Percentiles rank a stretch among this genome's conserved stretches.
phyloP scores from a whole-genome alignment of 75 land plant genomes.

The Ceratopteris richardii region DNA sequence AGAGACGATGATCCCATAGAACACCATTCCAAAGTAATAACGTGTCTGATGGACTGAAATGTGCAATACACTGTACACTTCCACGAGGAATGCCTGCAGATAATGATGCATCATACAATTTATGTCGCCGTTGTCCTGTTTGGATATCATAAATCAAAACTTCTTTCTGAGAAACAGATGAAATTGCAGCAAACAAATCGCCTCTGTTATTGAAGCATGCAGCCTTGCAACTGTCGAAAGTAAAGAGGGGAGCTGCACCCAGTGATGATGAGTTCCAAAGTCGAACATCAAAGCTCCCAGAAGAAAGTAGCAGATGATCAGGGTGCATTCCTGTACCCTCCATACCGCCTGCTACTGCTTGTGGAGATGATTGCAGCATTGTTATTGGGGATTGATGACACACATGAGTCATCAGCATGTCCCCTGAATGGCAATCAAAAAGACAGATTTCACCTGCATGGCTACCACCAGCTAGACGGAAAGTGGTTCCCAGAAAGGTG shows the following conservation, averaged over 20 bases:
- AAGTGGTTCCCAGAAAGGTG: slow-evolving; percentile 61
- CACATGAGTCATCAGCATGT: slow-evolving; percentile 53
- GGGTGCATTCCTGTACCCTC: slow-evolving; percentile 18
- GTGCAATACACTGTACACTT: slow-evolving; percentile 55
- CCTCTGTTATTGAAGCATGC: slow-evolving; percentile 87
- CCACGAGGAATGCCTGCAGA: slow-evolving; percentile 43
- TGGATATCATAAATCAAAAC: slow-evolving; percentile 76
- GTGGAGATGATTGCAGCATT: slow-evolving; percentile 49
- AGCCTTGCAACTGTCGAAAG: slow-evolving; percentile 77
- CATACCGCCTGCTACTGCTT: slow-evolving; percentile 7
- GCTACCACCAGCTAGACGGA: slow-evolving; percentile 76
- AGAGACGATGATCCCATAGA: slow-evolving; percentile 84
- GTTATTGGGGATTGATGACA: slow-evolving; percentile 65
- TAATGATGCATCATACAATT: slow-evolving; percentile 42
- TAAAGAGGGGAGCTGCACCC: slow-evolving; percentile 49
- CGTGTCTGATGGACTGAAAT: slow-evolving; percentile 79
- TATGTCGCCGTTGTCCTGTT: slow-evolving; percentile 48
- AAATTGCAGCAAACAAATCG: slow-evolving; percentile 60
- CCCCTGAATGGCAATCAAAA: slow-evolving; percentile 72
- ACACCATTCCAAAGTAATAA: slow-evolving; percentile 95
- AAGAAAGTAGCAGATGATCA: slow-evolving; percentile 74
- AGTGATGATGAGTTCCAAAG: slow-evolving; percentile 81
- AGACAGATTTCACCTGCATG: slow-evolving; percentile 83
- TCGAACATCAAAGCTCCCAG: slow-evolving; percentile 61
- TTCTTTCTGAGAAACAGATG: slow-evolving; percentile 56